These are phyloP conservation scores for Astrocystis sublimbata DNA, from an alignment of 495 filamentous ascomycete genomes.

Conservation along the genomic window DNA sequence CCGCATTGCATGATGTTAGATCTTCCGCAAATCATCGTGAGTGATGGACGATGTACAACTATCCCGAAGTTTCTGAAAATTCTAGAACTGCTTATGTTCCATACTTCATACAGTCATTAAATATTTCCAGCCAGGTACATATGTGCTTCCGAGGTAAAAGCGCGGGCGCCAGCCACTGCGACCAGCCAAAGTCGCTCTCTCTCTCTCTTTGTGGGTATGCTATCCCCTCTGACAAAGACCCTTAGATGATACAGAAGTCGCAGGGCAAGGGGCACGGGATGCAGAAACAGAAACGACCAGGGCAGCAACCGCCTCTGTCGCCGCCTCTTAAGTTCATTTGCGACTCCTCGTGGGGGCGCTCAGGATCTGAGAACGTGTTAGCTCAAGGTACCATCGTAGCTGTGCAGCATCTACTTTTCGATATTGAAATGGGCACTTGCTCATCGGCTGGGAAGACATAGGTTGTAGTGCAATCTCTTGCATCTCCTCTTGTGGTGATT, in stretches of 20 bases:
- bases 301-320: slow-evolving; percentile 35
- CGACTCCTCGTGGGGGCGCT: slow-evolving; percentile 39
- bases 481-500: slow-evolving; percentile 12
- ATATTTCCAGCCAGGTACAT: too few species aligned
- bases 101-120: too few species aligned
- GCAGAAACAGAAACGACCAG: slow-evolving; percentile 48
- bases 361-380: slow-evolving; percentile 32
- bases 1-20: too few species aligned
- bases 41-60: too few species aligned
- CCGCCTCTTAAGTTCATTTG: slow-evolving; percentile 42
- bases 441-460: slow-evolving; percentile 34
- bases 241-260: slow-evolving; percentile 45
- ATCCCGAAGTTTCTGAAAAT: too few species aligned
- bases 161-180: background rate
- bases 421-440: slow-evolving; percentile 28
- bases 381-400: background rate
- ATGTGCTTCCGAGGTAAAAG: too few species aligned
- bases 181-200: background rate
- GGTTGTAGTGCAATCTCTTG: slow-evolving; percentile 28
- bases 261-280: slow-evolving; percentile 47
- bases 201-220: background rate
- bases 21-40: too few species aligned
- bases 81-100: too few species aligned
- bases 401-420: too few species aligned
- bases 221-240: background rate